These are phyloP conservation scores for Claviceps paspali DNA, from an alignment of 2,329 filamentous ascomycete species.

Conservation along the genomic window DNA sequence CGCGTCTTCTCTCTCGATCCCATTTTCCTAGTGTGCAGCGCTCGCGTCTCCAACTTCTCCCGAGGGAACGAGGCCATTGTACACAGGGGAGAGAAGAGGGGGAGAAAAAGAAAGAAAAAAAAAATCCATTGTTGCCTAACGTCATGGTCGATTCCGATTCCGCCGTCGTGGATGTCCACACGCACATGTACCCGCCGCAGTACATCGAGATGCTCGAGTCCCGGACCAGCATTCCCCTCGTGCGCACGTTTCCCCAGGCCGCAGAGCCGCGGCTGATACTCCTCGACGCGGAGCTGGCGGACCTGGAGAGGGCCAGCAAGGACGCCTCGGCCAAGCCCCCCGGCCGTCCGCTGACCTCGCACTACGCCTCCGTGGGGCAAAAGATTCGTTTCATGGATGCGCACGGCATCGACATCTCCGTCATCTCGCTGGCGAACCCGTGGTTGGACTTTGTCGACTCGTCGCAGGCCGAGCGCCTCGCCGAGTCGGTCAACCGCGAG, in stretches of 20 bases:
- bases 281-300: slow-evolving; percentile 33
- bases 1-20: no score
- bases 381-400: slow-evolving; percentile 82
- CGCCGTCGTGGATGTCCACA: slow-evolving; percentile 50
- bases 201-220: slow-evolving; percentile 47
- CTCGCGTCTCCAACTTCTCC: no score
- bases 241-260: slow-evolving; percentile 45
- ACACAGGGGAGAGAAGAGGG: no score
- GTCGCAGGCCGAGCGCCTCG: slow-evolving; percentile 45
- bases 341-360: slow-evolving; percentile 67
- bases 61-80: no score
- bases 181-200: slow-evolving; percentile 52
- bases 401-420: slow-evolving; percentile 67
- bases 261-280: slow-evolving; percentile 51
- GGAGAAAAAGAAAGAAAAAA: no score
- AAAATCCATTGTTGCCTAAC: no score
- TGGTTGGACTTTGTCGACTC: slow-evolving; percentile 75
- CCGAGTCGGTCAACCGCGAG: slow-evolving; percentile 58
- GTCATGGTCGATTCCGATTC: not conserved
- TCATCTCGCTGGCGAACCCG: slow-evolving; percentile 81
- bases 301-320: slow-evolving; percentile 33
- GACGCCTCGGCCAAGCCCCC: slow-evolving; percentile 43
- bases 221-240: slow-evolving; percentile 50
- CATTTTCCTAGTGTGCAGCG: no score
- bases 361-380: slow-evolving; percentile 65